Percentiles rank a stretch among this genome's conserved stretches.
Evolutionary conservation across 345 rosid species (phyloP).

Genomic region (Corchorus olitorius): DNA sequence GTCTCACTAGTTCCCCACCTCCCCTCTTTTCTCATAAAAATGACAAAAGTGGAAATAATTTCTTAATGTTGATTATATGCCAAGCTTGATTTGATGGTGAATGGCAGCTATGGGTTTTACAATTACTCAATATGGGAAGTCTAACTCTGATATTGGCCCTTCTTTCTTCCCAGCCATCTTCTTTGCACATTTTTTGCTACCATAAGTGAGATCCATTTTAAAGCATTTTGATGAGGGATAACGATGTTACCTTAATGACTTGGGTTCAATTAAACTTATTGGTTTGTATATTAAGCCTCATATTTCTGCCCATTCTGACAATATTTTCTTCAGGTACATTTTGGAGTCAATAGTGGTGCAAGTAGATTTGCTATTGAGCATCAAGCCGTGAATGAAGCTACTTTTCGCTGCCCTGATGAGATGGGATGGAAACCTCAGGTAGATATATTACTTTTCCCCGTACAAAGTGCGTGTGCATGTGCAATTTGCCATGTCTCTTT

Average conservation of each 20-base stretch:
- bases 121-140: neutral
- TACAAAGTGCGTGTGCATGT: conserved; percentile 2
- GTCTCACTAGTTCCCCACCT: neutral
- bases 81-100: neutral
- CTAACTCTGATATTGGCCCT: neutral
- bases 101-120: neutral
- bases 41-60: neutral
- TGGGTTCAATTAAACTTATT: conserved; percentile 3
- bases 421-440: conserved; percentile 99
- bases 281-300: neutral
- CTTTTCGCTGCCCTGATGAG: conserved; percentile 96
- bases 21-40: neutral
- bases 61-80: neutral
- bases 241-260: neutral
- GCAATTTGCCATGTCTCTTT: neutral
- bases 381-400: conserved; percentile 97
- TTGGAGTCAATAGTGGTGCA: conserved; percentile 98
- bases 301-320: neutral
- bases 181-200: neutral
- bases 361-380: conserved; percentile 82
- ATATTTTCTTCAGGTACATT: conserved; percentile 57
- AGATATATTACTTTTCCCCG: conserved; percentile 13
- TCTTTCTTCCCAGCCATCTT: neutral
- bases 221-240: neutral
- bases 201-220: neutral